These are phyloP conservation scores for Termitomyces bulborhizus DNA, from an alignment of 768 basidiomycete genomes.

Conservation along the genomic window DNA sequence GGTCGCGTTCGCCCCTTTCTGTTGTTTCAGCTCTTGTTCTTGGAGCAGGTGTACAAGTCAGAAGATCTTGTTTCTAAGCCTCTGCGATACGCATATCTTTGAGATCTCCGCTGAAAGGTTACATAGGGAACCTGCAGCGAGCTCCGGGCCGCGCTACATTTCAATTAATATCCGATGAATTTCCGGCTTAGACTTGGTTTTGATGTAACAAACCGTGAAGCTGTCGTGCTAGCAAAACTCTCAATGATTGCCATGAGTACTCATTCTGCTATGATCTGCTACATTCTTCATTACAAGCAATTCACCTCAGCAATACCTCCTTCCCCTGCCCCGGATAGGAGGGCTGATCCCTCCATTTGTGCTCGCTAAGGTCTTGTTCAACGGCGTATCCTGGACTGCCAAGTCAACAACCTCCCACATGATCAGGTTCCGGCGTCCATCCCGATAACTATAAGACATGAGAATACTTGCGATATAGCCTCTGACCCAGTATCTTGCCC, in stretches of 20 bases:
- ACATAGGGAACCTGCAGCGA: background rate
- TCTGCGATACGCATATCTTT: background rate
- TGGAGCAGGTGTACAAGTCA: too few species aligned
- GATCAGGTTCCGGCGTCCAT: background rate
- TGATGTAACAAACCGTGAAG: background rate
- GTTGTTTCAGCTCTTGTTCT: background rate
- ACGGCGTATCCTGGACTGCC: conserved; percentile 1
- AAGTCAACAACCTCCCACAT: background rate
- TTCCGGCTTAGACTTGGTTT: background rate
- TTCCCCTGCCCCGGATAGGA: conserved; percentile 1
- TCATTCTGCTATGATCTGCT: background rate
- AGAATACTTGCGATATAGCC: background rate
- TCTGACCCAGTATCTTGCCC: background rate
- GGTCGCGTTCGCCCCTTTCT: background rate
- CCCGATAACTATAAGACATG: background rate
- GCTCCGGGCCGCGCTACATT: too few species aligned
- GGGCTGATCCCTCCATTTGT: background rate
- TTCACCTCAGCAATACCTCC: background rate
- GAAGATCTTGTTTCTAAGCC: background rate
- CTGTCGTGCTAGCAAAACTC: background rate
- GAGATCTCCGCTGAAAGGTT: too few species aligned
- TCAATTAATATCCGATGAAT: background rate
- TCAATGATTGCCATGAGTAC: background rate
- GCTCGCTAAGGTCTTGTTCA: background rate
- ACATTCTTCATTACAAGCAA: background rate